phyloP scores from a whole-genome alignment of 169 alveolate genomes.

The Plasmodium yoelii region DNA sequence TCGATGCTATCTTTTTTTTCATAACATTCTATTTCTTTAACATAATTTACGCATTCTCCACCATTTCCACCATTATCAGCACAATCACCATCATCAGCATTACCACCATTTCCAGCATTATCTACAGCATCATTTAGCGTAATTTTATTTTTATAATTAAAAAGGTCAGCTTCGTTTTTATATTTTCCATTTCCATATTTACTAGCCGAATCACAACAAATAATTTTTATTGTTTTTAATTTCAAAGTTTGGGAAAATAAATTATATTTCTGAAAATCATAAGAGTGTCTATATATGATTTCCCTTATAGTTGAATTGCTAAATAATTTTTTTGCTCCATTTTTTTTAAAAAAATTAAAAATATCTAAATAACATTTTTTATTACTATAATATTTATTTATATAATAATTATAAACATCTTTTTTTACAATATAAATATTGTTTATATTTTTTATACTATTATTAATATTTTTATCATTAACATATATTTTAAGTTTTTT shows the following conservation, averaged over 20 bases:
- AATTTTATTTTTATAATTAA: not conserved
- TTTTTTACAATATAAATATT: slow-evolving; percentile 47
- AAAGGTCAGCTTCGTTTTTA: not conserved
- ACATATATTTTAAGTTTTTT: slow-evolving; percentile 43
- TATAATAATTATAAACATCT: slow-evolving; percentile 48
- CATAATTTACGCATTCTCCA: too few relatives aligned
- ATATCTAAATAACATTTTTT: slow-evolving; percentile 40
- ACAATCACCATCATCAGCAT: too few relatives aligned
- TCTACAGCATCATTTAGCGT: too few relatives aligned
- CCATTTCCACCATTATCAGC: too few relatives aligned
- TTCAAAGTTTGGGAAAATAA: slow-evolving; percentile 42
- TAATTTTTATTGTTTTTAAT: slow-evolving; percentile 33
- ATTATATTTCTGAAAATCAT: slow-evolving; percentile 53
- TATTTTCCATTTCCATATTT: not conserved
- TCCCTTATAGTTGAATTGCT: slow-evolving; percentile 57
- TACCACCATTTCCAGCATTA: too few relatives aligned
- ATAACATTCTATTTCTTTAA: too few relatives aligned
- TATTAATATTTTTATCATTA: slow-evolving; percentile 21
- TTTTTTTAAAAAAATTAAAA: slow-evolving; percentile 49
- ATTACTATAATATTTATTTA: slow-evolving; percentile 14
- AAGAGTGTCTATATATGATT: slow-evolving; percentile 53
- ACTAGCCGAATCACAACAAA: slow-evolving; percentile 1
- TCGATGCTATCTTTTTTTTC: too few relatives aligned
- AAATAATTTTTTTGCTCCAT: slow-evolving; percentile 39
- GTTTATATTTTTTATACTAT: slow-evolving; percentile 32